Percentiles rank a stretch among this genome's conserved stretches.
Conservation (phyloP, 192 early-diverging fungal species). For the Chytriomyces hyalinus region DNA sequence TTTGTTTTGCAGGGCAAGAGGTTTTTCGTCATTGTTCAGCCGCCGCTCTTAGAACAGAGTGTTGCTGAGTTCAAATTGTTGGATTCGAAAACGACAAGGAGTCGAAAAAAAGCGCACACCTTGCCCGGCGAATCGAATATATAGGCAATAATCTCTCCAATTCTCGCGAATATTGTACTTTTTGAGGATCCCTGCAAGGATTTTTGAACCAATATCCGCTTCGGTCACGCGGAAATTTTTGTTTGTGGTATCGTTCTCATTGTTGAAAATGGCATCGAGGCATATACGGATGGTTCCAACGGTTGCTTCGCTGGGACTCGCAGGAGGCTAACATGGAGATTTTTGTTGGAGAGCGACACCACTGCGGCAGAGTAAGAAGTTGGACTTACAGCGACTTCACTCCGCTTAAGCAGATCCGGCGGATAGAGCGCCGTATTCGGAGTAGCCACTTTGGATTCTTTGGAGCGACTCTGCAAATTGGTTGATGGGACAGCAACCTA, state of each 20-base stretch:
- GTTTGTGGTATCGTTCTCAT: conserved; percentile 71
- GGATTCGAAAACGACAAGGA: not conserved
- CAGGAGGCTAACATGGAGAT: not conserved
- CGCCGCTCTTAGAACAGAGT: conserved; percentile 52
- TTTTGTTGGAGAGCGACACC: too few species aligned
- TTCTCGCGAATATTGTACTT: conserved; percentile 91
- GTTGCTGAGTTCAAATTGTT: not conserved
- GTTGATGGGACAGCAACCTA: too few species aligned
- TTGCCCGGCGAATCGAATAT: conserved; percentile 67
- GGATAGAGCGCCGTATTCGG: not conserved
- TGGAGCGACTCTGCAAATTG: not conserved
- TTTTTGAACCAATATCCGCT: conserved; percentile 82
- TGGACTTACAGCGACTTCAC: conserved; percentile 5
- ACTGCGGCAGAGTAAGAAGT: not conserved
- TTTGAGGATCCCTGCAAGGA: conserved; percentile 83
- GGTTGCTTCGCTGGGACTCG: conserved; percentile 25
- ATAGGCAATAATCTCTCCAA: conserved; percentile 85
- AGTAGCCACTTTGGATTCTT: conserved; percentile 17
- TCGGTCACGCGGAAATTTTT: conserved; percentile 84
- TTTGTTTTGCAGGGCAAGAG: conserved; percentile 49
- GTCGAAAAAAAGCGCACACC: conserved; percentile 33
- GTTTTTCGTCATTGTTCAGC: conserved; percentile 79
- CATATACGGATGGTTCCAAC: conserved; percentile 83
- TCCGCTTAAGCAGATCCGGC: not conserved
- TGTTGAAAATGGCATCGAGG: conserved; percentile 71